phyloP scores from a whole-genome alignment of 306 rosid species.

The Prunus mira region DNA sequence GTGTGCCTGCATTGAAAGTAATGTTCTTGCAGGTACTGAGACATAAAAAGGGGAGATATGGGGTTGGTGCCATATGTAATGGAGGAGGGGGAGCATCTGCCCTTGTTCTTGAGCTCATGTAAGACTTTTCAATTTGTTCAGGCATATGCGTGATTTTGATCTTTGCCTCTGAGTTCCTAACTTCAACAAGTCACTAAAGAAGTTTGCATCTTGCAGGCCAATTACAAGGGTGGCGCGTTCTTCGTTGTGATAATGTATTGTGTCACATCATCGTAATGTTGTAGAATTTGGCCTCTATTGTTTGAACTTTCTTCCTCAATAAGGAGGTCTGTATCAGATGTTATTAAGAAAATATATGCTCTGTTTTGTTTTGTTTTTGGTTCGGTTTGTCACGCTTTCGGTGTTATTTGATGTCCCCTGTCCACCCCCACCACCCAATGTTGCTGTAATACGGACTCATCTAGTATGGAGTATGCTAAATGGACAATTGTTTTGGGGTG shows the following conservation, averaged over 20 bases:
- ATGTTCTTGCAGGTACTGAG: conserved; percentile 64
- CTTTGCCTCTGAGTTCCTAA: neutral
- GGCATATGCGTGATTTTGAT: neutral
- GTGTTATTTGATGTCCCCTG: neutral
- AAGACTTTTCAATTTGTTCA: conserved; percentile 34
- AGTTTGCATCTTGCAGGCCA: conserved; percentile 58
- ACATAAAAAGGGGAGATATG: conserved; percentile 75
- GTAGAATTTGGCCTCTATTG: neutral
- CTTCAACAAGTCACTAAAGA: neutral
- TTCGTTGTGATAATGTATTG: conserved; percentile 29
- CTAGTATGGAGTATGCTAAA: too few species aligned
- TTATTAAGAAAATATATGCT: neutral
- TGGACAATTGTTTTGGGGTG: too few species aligned
- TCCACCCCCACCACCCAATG: neutral
- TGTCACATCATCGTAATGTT: neutral
- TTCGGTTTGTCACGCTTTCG: neutral
- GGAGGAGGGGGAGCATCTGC: conserved; percentile 99
- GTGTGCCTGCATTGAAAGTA: conserved; percentile 18
- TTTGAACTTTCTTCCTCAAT: neutral
- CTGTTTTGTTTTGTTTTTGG: neutral
- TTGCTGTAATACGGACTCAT: too few species aligned
- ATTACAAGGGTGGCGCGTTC: conserved; percentile 41
- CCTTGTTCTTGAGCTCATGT: conserved; percentile 76
- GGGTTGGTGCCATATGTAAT: conserved; percentile 79
- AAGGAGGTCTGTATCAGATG: neutral